Evolutionary conservation across 2,329 filamentous ascomycete species (phyloP).

Genomic region (Harringtonia aguacate): DNA sequence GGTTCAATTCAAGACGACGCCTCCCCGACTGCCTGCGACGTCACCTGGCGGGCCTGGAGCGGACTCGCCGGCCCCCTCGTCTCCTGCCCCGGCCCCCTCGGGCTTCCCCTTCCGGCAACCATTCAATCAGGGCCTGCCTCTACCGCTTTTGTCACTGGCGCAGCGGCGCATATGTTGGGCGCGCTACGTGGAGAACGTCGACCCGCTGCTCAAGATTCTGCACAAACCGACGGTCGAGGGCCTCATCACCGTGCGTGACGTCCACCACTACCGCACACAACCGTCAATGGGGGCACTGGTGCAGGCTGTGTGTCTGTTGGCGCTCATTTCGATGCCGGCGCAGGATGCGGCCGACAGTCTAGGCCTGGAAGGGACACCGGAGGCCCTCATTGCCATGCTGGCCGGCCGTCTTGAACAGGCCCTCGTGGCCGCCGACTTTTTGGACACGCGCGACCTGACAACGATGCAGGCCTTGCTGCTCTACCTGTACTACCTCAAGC

Average conservation of each 20-base stretch:
- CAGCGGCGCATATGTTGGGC: slow-evolving; percentile 5
- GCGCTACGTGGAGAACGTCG: slow-evolving; percentile 5
- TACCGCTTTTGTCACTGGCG: background rate
- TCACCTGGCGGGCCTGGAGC: too few species aligned
- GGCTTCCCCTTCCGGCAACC: background rate
- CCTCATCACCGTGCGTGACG: slow-evolving; percentile 1
- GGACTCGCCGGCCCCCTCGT: too few species aligned
- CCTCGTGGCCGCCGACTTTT: slow-evolving; percentile 48
- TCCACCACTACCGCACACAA: too few species aligned
- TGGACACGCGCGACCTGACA: slow-evolving; percentile 45
- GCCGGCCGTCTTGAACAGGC: slow-evolving; percentile 45
- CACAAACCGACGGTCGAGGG: slow-evolving; percentile 5
- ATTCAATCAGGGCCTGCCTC: background rate
- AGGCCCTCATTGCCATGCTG: slow-evolving; percentile 32
- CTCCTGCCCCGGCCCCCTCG: too few species aligned
- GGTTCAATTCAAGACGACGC: slow-evolving; percentile 1
- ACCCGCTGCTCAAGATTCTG: slow-evolving; percentile 6
- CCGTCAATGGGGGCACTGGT: slow-evolving; percentile 48
- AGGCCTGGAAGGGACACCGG: slow-evolving; percentile 33
- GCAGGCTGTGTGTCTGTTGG: slow-evolving; percentile 49
- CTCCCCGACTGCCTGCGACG: too few species aligned
- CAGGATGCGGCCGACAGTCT: slow-evolving; percentile 35
- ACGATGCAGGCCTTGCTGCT: slow-evolving; percentile 51
- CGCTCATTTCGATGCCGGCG: slow-evolving; percentile 46
- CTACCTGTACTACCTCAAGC: slow-evolving; percentile 28